Evolutionary conservation across 176 grass and related monocot genomes (phyloP), one percentile per base, ranked within the genome.

Genomic region (Triticum turgidum): DNA sequence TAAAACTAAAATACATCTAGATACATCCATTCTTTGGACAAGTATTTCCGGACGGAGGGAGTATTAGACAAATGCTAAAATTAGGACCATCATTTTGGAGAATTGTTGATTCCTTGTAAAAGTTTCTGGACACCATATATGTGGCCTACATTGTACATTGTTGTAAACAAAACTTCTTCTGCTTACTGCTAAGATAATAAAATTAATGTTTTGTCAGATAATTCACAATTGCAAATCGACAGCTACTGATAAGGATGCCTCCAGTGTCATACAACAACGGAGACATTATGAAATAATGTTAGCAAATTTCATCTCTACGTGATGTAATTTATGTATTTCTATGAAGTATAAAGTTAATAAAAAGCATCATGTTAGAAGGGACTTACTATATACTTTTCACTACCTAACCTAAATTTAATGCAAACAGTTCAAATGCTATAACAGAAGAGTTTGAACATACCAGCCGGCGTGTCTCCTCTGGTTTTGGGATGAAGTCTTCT

Each of bases 401-500:
- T 61, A 78, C 14, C 3, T 35, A 14, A 67, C 7, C 10, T 37
- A 88, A 34, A 52, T 81, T 29, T 1, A 4, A 81, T 29, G 15
- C 21, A 78, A 24, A 13, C 5, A 51, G 41, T 72, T 66, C 64
- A 86, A 82, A 87, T 52, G 69, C 41, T n/a, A 42, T 13, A 15
- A 33, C 25, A 82, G 24, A 88, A 76, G 37, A 35, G 45, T 66
- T 37, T 73, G 74, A 84, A 92, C 59, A 76, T 91, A 96, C 97
- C 92, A 99, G 75, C 56, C 89, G 85, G 5, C 90, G 90, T 18
- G 94, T 99, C 80, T 96, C 97, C 69, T 96, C 97, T 85, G 94
- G 94, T 92, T 92, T 99, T 87, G 97, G 94, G 88, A 72, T 90
- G 49, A 96, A 99, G 62, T 99, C 97, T 89, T 99, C 97, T 85